A percentile compares a stretch with the other conserved stretches of the same genome.
Conservation (phyloP, 257 asterid species). For the Fraxinus excelsior region DNA sequence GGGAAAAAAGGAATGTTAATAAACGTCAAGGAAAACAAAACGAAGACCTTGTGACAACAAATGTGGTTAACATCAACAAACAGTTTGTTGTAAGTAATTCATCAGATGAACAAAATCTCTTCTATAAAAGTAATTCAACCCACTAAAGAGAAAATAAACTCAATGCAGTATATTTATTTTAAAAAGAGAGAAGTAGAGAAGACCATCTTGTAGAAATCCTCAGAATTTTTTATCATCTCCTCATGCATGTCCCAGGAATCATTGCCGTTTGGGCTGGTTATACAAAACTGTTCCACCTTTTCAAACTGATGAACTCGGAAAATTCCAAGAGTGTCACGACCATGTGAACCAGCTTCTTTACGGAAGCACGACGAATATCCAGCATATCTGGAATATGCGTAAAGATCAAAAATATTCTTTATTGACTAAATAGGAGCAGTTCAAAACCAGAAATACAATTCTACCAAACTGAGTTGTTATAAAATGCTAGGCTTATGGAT, state of each 20-base stretch:
- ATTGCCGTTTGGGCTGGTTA: conserved; percentile 73
- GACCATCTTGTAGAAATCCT: conserved; percentile 86
- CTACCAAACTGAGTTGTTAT: not conserved
- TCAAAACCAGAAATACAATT: conserved; percentile 12
- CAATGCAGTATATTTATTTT: not conserved
- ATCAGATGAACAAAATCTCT: not conserved
- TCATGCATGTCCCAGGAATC: conserved; percentile 99
- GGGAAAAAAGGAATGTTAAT: not conserved
- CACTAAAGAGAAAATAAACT: not conserved
- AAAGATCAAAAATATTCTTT: not conserved
- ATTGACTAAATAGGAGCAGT: not conserved
- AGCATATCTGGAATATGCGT: conserved; percentile 61
- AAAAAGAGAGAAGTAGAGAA: not conserved
- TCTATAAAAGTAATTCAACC: not conserved
- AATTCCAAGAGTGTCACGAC: conserved; percentile 90
- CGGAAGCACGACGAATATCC: conserved; percentile 94
- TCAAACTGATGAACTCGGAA: conserved; percentile 95
- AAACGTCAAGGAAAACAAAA: not conserved
- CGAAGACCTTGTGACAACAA: not conserved
- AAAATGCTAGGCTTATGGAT: not conserved
- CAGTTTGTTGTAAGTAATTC: not conserved
- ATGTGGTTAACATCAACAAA: not conserved
- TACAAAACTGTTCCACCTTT: conserved; percentile 89
- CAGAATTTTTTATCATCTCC: conserved; percentile 85
- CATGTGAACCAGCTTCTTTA: conserved; percentile 98